Percentiles rank a stretch among this genome's conserved stretches.
phyloP scores from a whole-genome alignment of 805 yeast species.

The Millerago galiae region DNA sequence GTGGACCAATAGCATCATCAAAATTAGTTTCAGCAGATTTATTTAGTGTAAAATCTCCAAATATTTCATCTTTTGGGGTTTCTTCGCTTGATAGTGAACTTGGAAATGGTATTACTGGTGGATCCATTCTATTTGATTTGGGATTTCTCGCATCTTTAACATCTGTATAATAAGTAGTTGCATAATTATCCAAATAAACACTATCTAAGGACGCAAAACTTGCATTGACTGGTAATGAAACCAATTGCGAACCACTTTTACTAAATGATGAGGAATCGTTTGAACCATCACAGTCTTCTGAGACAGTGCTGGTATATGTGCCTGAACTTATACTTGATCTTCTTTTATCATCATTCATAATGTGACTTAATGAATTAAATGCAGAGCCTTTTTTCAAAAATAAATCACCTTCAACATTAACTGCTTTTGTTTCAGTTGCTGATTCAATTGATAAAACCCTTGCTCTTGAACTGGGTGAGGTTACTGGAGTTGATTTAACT shows the following conservation, averaged over 20 bases:
- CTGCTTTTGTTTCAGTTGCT: conserved; percentile 17
- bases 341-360: conserved; percentile 19
- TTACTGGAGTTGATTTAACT: conserved; percentile 2
- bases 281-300: conserved; percentile 5
- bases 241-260: conserved; percentile 43
- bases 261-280: conserved; percentile 29
- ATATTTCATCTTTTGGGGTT: not conserved
- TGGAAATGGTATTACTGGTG: conserved; percentile 3
- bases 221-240: conserved; percentile 61
- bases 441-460: conserved; percentile 21
- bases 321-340: conserved; percentile 14
- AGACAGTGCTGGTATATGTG: not conserved
- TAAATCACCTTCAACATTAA: conserved; percentile 26
- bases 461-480: conserved; percentile 11
- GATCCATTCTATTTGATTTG: conserved; percentile 2
- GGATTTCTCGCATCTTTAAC: conserved; percentile 15
- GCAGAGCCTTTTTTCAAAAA: conserved; percentile 17
- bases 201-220: conserved; percentile 77
- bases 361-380: conserved; percentile 18
- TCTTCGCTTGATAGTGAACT: not conserved
- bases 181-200: conserved; percentile 51
- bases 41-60: conserved; percentile 15
- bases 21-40: conserved; percentile 7
- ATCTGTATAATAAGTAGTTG: conserved; percentile 14
- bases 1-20: conserved; percentile 18